These are phyloP conservation scores for Pythium aquatile DNA, from an alignment of 352 stramenopile species.

Conservation along the genomic window DNA sequence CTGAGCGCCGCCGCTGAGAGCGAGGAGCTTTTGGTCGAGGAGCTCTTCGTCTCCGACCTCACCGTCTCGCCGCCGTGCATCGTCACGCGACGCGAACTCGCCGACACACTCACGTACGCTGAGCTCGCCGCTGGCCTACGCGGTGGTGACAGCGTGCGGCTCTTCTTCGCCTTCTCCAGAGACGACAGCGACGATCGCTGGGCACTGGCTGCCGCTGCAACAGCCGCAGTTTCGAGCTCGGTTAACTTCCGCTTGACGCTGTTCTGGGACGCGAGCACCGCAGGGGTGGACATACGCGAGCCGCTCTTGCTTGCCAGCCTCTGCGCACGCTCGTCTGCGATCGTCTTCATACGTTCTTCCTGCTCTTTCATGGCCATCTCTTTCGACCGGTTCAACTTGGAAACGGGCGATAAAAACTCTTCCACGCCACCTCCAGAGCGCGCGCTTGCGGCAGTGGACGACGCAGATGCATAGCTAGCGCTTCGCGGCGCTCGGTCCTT, in stretches of 20 bases:
- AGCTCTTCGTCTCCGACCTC: neutral
- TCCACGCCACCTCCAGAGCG: constrained; percentile 8
- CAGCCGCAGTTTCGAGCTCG: constrained; percentile 13
- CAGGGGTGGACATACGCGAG: constrained; percentile 2
- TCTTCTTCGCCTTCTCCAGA: constrained; percentile 22
- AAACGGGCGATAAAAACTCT: constrained; percentile 38
- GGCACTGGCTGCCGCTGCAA: neutral
- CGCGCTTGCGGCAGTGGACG: constrained; percentile 7
- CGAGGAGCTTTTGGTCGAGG: neutral
- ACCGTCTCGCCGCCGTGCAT: constrained; percentile 3
- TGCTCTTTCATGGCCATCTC: constrained; percentile 28
- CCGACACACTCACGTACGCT: neutral
- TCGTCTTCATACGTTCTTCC: constrained; percentile 29
- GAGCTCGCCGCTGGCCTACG: neutral
- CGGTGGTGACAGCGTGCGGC: constrained; percentile 19
- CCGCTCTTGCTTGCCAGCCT: constrained; percentile 20
- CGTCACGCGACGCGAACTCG: constrained; percentile 11
- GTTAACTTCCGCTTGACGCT: constrained; percentile 36
- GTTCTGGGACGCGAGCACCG: neutral
- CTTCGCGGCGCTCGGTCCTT: constrained; percentile 9
- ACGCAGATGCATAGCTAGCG: constrained; percentile 15
- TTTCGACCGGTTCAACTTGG: constrained; percentile 30
- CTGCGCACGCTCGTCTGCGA: constrained; percentile 24
- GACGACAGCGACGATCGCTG: neutral
- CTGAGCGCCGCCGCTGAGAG: constrained; percentile 22